phyloP scores from a whole-genome alignment of 2,329 filamentous ascomycete species.

The Coleophoma crateriformis region DNA sequence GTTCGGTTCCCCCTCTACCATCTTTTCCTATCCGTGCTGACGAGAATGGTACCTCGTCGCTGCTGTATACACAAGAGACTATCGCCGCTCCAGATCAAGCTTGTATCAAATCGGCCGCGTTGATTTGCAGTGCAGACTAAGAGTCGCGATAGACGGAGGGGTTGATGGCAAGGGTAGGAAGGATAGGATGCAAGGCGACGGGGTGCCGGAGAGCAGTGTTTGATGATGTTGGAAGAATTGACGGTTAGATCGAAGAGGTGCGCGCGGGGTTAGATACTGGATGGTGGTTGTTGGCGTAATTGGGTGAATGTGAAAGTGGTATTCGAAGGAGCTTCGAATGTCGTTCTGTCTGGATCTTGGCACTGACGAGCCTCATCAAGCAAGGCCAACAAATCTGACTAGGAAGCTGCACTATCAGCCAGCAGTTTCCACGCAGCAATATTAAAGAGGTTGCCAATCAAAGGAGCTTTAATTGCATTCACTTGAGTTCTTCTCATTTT shows the following conservation, averaged over 20 bases:
- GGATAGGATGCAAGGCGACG: conserved; percentile 13
- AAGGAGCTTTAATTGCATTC: too few species aligned
- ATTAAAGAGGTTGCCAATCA: too few species aligned
- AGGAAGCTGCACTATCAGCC: too few species aligned
- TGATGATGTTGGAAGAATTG: not conserved
- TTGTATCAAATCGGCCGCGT: conserved; percentile 15
- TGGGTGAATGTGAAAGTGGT: conserved; percentile 4
- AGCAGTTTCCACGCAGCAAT: too few species aligned
- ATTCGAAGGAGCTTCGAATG: not conserved
- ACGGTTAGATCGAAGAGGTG: conserved; percentile 5
- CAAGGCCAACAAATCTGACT: conserved; percentile 1
- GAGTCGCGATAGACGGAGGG: conserved; percentile 16
- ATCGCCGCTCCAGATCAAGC: not conserved
- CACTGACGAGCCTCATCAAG: conserved; percentile 5
- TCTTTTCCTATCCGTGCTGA: conserved; percentile 48
- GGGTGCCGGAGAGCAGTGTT: conserved; percentile 3
- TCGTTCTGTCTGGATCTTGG: conserved; percentile 5
- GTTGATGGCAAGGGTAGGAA: conserved; percentile 16
- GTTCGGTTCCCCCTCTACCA: conserved; percentile 94
- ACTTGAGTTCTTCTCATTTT: too few species aligned
- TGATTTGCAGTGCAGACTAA: conserved; percentile 9
- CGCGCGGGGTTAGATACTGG: not conserved
- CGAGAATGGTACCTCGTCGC: conserved; percentile 22
- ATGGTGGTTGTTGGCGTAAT: conserved; percentile 2
- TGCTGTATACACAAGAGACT: not conserved